phyloP scores from a whole-genome alignment of 768 basidiomycete species.

The Strobilomyces dryophilus region DNA sequence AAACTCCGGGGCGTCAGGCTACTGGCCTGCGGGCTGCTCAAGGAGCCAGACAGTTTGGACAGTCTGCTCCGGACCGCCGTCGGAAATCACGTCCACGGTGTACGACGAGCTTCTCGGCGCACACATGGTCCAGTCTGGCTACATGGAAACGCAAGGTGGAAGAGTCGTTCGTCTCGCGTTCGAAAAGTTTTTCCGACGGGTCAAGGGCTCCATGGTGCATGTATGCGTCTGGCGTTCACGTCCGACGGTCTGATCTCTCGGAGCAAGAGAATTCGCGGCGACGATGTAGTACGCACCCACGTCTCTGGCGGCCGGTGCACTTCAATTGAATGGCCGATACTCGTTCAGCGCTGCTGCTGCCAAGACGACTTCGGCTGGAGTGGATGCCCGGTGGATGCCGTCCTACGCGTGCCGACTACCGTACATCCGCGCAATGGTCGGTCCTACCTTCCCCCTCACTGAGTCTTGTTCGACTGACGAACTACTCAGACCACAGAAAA shows the following conservation, averaged over 20 bases:
- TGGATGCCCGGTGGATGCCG: slow-evolving; percentile 18
- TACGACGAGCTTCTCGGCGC: slow-evolving; percentile 33
- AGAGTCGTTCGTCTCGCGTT: neutral
- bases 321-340: neutral
- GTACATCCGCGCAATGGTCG: slow-evolving; percentile 6
- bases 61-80: slow-evolving; percentile 28
- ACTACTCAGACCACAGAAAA: slow-evolving; percentile 1
- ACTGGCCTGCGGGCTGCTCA: slow-evolving; percentile 20
- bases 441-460: neutral
- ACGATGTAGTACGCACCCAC: slow-evolving; percentile 6
- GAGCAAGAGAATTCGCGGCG: slow-evolving; percentile 14
- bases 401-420: slow-evolving; percentile 10
- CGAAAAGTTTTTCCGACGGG: neutral
- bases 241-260: slow-evolving; percentile 2
- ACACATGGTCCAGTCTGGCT: slow-evolving; percentile 23
- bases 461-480: neutral
- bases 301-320: neutral
- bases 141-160: slow-evolving; percentile 3
- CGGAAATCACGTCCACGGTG: slow-evolving; percentile 23
- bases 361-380: neutral
- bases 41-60: slow-evolving; percentile 28
- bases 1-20: no score
- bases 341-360: slow-evolving; percentile 2
- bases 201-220: slow-evolving; percentile 1
- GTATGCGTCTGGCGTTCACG: neutral